phyloP scores from a whole-genome alignment of 2,329 filamentous ascomycete species.

The Botrytis elliptica region DNA sequence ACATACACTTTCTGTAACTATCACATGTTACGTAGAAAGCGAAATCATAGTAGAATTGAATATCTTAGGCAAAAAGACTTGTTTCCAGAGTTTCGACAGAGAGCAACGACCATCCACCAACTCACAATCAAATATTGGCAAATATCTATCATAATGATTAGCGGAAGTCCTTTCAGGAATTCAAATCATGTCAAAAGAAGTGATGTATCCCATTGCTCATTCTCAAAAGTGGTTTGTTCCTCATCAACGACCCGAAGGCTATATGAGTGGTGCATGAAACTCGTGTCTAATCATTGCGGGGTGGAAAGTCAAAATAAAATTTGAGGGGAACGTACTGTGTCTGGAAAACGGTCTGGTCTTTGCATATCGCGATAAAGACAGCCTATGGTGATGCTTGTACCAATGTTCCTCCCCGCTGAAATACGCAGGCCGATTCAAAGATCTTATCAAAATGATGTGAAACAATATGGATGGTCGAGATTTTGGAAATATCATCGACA shows the following conservation, averaged over 20 bases:
- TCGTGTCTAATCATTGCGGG: conserved; percentile 81
- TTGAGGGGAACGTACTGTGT: background rate
- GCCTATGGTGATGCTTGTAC: background rate
- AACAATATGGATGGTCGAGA: background rate
- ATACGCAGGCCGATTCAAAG: background rate
- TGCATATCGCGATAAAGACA: background rate
- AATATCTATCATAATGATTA: background rate
- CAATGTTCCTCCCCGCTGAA: background rate
- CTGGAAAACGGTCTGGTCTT: background rate
- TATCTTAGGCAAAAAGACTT: background rate
- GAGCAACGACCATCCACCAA: background rate
- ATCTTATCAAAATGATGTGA: background rate
- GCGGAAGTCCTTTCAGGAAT: background rate
- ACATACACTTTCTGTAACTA: background rate
- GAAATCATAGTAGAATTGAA: background rate
- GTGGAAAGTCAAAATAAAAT: background rate
- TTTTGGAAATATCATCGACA: background rate
- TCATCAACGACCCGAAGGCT: conserved; percentile 86
- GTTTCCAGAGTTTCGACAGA: too few species aligned
- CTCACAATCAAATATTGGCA: background rate
- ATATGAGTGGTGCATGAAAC: conserved; percentile 99
- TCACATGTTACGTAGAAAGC: too few species aligned
- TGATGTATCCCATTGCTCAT: conserved; percentile 8
- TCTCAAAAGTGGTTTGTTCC: conserved; percentile 46
- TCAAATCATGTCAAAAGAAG: background rate